phyloP scores from a whole-genome alignment of 306 rosid genomes.

The Canavalia ensiformis region DNA sequence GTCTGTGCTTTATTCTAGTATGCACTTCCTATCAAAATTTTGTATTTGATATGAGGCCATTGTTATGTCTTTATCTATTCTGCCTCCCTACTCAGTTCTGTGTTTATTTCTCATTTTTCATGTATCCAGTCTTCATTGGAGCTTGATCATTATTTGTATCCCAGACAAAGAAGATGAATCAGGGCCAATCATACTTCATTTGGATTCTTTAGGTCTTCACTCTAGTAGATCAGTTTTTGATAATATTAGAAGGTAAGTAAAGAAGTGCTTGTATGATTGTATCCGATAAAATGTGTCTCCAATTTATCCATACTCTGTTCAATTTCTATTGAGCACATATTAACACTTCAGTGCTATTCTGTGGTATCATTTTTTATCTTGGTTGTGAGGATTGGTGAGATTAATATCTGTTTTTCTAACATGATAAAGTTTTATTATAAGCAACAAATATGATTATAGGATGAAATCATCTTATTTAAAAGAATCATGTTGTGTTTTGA shows the following conservation, averaged over 20 bases:
- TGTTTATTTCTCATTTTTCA: slow-evolving; percentile 49
- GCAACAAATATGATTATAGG: slow-evolving; percentile 9
- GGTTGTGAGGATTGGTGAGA: slow-evolving; percentile 31
- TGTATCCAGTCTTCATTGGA: slow-evolving; percentile 85
- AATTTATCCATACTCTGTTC: slow-evolving; percentile 9
- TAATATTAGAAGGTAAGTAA: slow-evolving; percentile 79
- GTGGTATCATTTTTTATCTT: neutral
- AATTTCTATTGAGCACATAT: slow-evolving; percentile 33
- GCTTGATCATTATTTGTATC: slow-evolving; percentile 89
- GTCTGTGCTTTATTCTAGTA: slow-evolving; percentile 14
- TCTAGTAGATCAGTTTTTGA: slow-evolving; percentile 76
- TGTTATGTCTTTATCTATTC: slow-evolving; percentile 30
- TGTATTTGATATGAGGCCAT: neutral
- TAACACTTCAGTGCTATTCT: neutral
- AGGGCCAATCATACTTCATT: slow-evolving; percentile 91
- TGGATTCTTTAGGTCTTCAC: slow-evolving; percentile 94
- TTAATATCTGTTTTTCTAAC: slow-evolving; percentile 11
- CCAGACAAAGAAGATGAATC: slow-evolving; percentile 87
- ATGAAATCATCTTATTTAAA: neutral
- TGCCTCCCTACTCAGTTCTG: slow-evolving; percentile 8
- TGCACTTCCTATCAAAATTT: slow-evolving; percentile 26
- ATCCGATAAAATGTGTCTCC: slow-evolving; percentile 34
- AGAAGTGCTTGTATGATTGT: slow-evolving; percentile 41
- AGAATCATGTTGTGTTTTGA: slow-evolving; percentile 8
- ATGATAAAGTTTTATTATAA: neutral